Percentiles rank a stretch among this genome's conserved stretches.
These are phyloP conservation scores for Mrakia hoshinonis DNA, from an alignment of 768 basidiomycete species.

Conservation along the genomic window DNA sequence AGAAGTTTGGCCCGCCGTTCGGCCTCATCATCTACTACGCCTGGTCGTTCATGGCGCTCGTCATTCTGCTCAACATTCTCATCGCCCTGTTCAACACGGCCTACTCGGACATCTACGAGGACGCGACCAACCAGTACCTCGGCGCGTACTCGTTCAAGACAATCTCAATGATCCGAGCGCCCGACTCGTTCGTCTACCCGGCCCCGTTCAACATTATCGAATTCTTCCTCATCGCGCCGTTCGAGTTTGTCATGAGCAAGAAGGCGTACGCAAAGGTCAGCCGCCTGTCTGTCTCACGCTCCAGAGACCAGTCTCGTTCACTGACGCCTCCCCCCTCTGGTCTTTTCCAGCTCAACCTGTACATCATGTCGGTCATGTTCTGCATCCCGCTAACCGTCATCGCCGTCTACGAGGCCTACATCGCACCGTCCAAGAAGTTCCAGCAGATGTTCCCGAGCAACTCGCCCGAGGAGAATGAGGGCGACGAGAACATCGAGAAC, in stretches of 20 bases:
- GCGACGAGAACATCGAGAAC: slow-evolving; percentile 17
- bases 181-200: slow-evolving; percentile 59
- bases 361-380: slow-evolving; percentile 71
- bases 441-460: background rate
- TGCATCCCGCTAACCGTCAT: slow-evolving; percentile 66
- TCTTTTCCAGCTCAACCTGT: slow-evolving; percentile 53
- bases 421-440: slow-evolving; percentile 19
- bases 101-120: slow-evolving; percentile 34
- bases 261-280: slow-evolving; percentile 55
- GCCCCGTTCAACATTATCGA: slow-evolving; percentile 90
- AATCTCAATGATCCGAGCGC: slow-evolving; percentile 61
- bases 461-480: slow-evolving; percentile 1
- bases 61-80: slow-evolving; percentile 83
- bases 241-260: slow-evolving; percentile 59
- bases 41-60: slow-evolving; percentile 73
- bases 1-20: slow-evolving; percentile 37
- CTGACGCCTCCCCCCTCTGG: slow-evolving; percentile 7
- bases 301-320: background rate
- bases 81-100: slow-evolving; percentile 75
- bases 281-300: slow-evolving; percentile 23
- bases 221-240: slow-evolving; percentile 64
- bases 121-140: slow-evolving; percentile 78
- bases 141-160: slow-evolving; percentile 86
- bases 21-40: slow-evolving; percentile 55
- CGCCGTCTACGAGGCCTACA: slow-evolving; percentile 63